These are phyloP conservation scores for Closterium sp. DNA, from an alignment of 139 green algal genomes.

Conservation along the genomic window DNA sequence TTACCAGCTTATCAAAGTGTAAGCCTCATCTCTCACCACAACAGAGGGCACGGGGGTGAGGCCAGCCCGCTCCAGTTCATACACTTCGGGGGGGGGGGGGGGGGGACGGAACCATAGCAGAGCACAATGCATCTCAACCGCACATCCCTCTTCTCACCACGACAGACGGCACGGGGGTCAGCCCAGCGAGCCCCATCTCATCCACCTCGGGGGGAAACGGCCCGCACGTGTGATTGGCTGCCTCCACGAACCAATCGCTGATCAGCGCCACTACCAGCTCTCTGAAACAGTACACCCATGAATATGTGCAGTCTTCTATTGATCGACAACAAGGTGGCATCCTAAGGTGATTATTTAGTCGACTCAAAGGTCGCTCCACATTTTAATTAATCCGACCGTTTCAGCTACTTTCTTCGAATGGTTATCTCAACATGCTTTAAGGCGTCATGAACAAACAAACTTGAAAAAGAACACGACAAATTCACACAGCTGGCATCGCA, in stretches of 20 bases:
- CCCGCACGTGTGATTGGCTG: constrained; percentile 90
- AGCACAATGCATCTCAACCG: background rate
- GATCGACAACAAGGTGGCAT: no score
- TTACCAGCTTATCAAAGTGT: no score
- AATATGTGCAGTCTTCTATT: no score
- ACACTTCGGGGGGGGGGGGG: background rate
- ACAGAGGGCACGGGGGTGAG: background rate
- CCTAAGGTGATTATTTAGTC: no score
- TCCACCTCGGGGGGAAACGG: constrained; percentile 74
- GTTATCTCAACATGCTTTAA: no score
- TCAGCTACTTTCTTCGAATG: no score
- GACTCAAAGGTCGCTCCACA: no score
- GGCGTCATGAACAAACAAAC: no score
- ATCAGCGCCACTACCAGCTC: constrained; percentile 94
- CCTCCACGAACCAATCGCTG: constrained; percentile 92
- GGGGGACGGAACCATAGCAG: background rate
- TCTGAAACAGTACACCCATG: constrained; percentile 40
- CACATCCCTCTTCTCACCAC: constrained; percentile 25
- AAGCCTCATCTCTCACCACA: no score
- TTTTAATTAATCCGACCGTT: no score
- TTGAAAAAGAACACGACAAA: no score
- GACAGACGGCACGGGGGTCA: constrained; percentile 63
- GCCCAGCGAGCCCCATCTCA: constrained; percentile 74
- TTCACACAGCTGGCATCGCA: no score
- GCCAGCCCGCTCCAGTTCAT: background rate